Evolutionary conservation across 202 grass and related monocot genomes (phyloP).

Genomic region (Eragrostis tef): DNA sequence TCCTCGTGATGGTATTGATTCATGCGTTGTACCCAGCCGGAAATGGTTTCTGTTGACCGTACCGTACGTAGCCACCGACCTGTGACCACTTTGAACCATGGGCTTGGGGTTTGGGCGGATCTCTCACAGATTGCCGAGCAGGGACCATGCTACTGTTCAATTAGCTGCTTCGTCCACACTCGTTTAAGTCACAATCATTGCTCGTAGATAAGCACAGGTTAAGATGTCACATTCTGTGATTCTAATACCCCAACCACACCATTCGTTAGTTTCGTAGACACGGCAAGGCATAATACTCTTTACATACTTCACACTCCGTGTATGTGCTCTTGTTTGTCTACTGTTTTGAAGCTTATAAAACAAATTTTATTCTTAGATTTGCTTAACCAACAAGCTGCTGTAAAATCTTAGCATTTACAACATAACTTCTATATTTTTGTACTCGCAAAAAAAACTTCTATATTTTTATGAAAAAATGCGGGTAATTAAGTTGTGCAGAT

Average conservation of each 20-base stretch:
- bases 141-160: slow-evolving; percentile 25
- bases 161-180: neutral
- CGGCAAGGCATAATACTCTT: neutral
- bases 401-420: no score
- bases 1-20: neutral
- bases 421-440: no score
- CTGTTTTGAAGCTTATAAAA: no score
- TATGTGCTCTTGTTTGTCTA: no score
- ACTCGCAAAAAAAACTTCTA: no score
- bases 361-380: no score
- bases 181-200: neutral
- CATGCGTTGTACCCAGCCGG: slow-evolving; percentile 15
- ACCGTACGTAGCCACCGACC: slow-evolving; percentile 13
- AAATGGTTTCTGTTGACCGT: slow-evolving; percentile 34
- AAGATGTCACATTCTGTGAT: slow-evolving; percentile 19
- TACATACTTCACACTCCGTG: no score
- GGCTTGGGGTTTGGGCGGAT: no score
- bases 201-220: slow-evolving; percentile 2
- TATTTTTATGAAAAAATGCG: no score
- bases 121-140: neutral
- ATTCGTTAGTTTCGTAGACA: neutral
- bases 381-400: no score
- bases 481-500: no score
- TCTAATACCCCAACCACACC: neutral
- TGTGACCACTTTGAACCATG: neutral